These are phyloP conservation scores for Thuidium tamariscinum DNA, from an alignment of 225 moss, liverwort and hornwort species.

Conservation along the genomic window DNA sequence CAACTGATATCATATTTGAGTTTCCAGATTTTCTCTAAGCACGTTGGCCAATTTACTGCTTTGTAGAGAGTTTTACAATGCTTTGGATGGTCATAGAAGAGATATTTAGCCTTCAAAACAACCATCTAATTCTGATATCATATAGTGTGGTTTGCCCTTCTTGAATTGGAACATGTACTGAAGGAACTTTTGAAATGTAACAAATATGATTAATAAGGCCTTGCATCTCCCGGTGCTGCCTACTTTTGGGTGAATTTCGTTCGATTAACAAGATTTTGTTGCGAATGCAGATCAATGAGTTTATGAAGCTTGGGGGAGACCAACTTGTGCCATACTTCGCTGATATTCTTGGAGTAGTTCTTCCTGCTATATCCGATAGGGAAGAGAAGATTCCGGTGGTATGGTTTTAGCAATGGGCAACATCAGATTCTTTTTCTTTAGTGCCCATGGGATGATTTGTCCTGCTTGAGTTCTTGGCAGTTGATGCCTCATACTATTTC, in stretches of 20 bases:
- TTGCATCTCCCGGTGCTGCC: neutral
- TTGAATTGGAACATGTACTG: neutral
- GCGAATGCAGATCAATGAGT: constrained; percentile 67
- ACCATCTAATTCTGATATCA: neutral
- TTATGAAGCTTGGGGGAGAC: constrained; percentile 87
- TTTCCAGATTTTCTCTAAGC: neutral
- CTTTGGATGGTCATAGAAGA: neutral
- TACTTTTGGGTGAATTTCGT: neutral
- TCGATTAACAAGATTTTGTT: neutral
- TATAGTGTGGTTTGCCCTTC: neutral
- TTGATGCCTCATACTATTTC: neutral
- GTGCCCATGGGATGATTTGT: neutral
- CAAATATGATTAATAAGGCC: neutral
- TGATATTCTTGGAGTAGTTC: constrained; percentile 75
- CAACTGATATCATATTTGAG: neutral
- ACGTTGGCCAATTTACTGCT: neutral
- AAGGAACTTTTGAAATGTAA: neutral
- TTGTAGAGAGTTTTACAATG: neutral
- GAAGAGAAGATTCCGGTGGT: constrained; percentile 85
- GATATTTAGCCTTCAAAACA: neutral
- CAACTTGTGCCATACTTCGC: constrained; percentile 85
- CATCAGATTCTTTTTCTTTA: neutral
- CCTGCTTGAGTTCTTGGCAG: neutral
- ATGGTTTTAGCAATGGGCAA: neutral
- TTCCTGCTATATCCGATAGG: constrained; percentile 84